Evolutionary conservation across 2,329 filamentous ascomycete genomes (phyloP).

Genomic region (Hymenoscyphus fraxineus): DNA sequence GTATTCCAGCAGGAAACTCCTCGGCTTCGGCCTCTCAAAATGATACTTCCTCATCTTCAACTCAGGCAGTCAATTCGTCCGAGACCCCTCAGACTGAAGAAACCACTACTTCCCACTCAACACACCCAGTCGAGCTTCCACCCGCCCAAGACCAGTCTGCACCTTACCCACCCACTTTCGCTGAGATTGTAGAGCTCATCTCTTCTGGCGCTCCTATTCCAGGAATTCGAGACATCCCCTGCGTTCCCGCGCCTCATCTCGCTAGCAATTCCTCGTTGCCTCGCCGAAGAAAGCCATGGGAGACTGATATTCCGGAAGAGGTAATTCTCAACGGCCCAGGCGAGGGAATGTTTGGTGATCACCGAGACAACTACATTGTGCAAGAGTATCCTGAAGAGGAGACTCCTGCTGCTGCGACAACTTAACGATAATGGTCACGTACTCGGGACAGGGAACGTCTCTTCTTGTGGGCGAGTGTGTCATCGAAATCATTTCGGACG

Average conservation of each 20-base stretch:
- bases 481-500: background rate
- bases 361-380: slow-evolving; percentile 25
- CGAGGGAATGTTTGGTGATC: slow-evolving; percentile 33
- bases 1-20: slow-evolving; percentile 9
- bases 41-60: background rate
- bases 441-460: background rate
- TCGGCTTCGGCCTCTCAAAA: slow-evolving; percentile 2
- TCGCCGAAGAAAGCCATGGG: slow-evolving; percentile 70
- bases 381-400: slow-evolving; percentile 30
- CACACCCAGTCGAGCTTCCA: slow-evolving; percentile 5
- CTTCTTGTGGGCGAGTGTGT: background rate
- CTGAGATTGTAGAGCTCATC: slow-evolving; percentile 80
- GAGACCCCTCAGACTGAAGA: background rate
- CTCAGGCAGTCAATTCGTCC: background rate
- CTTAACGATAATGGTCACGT: background rate
- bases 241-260: slow-evolving; percentile 70
- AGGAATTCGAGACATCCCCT: slow-evolving; percentile 81
- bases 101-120: background rate
- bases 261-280: slow-evolving; percentile 30
- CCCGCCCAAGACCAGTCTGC: slow-evolving; percentile 39
- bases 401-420: background rate
- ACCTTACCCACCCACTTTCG: slow-evolving; percentile 77
- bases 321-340: slow-evolving; percentile 32
- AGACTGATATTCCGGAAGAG: slow-evolving; percentile 49
- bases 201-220: slow-evolving; percentile 78